Base-by-base conservation (phyloP, 2,329 filamentous ascomycete species). In the Ceratocystis colombiana region DNA sequence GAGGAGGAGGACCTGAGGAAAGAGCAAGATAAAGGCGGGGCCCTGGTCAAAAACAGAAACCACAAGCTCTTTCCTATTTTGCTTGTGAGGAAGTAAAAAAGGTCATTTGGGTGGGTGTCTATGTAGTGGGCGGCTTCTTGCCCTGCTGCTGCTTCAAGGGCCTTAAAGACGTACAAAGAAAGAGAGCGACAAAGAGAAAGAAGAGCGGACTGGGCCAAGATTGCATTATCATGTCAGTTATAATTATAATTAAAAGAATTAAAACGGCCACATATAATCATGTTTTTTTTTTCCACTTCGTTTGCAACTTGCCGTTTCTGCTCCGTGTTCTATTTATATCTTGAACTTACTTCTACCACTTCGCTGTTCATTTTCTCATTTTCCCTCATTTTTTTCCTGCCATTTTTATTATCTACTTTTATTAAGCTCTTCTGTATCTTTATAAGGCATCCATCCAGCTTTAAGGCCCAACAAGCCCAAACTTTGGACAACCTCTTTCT, bases 371-470 rank as follows among this genome's bases (percentile, higher is more conserved):
- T 25, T 53, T 53, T 22, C 22, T 22, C 22, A 0, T 28, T 53
- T 53, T 28, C 48, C 7, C 7, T 12, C 15, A 6, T 57, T 30
- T 57, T 66, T 62, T 12, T 37, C 28, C 48, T 46, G 44, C 62
- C 37, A 44, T 53, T 50, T 37, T 8, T 62, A 12, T 62, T 63
- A 41, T 41, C 48, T n/a, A 8, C 48, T 25, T 20, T 20, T 20
- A 17, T 25, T 20, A 53, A n/a, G 22, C 55, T 59, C 25, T 59
- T n/a, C 55, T 59, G 55, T 37, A 59, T 30, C 30, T 59, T 59
- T 59, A 59, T 59, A 59, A 59, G 55, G 55, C 55, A 33, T 59
- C 28, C 53, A 30, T 57, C 53, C 30, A 30, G 8, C 55, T 30
- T 17, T 33, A n/a, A 28, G 37, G 55, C 55, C 15, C 28, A 33